Evolutionary conservation across 75 land plant genomes (phyloP), one percentile per base, ranked within the genome.

Genomic region (Picea sitchensis): DNA sequence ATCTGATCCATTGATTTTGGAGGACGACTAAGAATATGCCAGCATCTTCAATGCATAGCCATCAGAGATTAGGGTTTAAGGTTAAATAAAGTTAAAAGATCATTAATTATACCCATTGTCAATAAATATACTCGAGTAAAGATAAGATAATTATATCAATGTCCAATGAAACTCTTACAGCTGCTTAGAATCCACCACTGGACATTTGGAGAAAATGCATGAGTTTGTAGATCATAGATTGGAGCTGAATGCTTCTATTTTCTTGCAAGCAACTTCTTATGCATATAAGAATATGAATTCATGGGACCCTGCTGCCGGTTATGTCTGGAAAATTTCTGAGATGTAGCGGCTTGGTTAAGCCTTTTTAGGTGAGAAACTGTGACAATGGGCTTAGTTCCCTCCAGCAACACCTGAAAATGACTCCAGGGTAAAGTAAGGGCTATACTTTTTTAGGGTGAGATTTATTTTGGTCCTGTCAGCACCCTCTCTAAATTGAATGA

Each of bases 171-270:
- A 38, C 47, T 68, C 8, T 38, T 6, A 14, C 17, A n/a, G 32
- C 11, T 69, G 54, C 21, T 69, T 41, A 69, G 23, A 18, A 41
- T 38, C 20, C 23, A 69, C 21, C 41, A 18, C 8, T n/a, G 1
- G 13, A 69, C 38, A 32, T 47, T 69, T 69, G 54, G 23, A 69
- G 54, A 69, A 18, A 69, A 41, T 69, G 73, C 51, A 69, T 69
- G 7, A 36, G 21, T 38, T 7, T 41, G 21, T 41, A 41, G 47
- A 41, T 69, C 23, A 44, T 69, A 8, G 34, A 65, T 34, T 69
- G 11, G 21, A 41, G 21, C 23, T 41, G 73, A 69, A 18, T 69
- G 23, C 47, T 44, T 9, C 38, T 36, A 36, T 36, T 47, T 69
- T 69, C 38, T 41, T 32, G 20, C 51, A 38, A 41, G 23, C 6